These are phyloP conservation scores for Cytidiella melzeri DNA, from an alignment of 768 basidiomycete species.

Conservation along the genomic window DNA sequence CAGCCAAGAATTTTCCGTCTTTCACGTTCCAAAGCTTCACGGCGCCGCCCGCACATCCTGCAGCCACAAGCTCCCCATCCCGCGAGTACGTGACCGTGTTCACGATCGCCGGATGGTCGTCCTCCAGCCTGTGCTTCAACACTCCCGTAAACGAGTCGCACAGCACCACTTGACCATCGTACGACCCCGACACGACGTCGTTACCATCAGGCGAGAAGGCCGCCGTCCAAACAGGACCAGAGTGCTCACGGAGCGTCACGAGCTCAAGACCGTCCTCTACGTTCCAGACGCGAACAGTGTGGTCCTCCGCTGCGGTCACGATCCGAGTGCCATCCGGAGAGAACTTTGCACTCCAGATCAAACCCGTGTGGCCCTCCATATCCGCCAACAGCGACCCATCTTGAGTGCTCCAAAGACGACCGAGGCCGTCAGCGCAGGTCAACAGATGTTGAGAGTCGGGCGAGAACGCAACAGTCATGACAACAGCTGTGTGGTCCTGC, in stretches of 20 bases:
- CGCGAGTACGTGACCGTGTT: conserved; percentile 10
- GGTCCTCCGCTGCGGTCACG: conserved; percentile 20
- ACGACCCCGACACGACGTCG: conserved; percentile 34
- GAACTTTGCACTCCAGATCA: conserved; percentile 14
- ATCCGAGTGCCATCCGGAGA: conserved; percentile 14
- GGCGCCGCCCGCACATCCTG: conserved; percentile 17
- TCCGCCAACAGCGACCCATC: neutral
- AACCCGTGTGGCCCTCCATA: conserved; percentile 15
- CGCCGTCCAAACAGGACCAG: conserved; percentile 27
- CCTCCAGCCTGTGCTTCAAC: conserved; percentile 1
- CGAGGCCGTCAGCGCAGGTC: conserved; percentile 8
- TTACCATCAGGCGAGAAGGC: conserved; percentile 39
- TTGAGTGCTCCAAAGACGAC: conserved; percentile 13
- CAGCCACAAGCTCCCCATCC: conserved; percentile 16
- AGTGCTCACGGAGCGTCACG: conserved; percentile 14
- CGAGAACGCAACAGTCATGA: conserved; percentile 16
- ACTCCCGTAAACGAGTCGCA: conserved; percentile 16
- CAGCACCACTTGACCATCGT: conserved; percentile 24
- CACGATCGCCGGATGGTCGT: conserved; percentile 9
- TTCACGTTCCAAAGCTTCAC: conserved; percentile 15
- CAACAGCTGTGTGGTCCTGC: conserved; percentile 6
- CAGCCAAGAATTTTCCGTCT: conserved; percentile 3
- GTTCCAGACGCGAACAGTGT: conserved; percentile 19
- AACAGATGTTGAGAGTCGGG: conserved; percentile 17
- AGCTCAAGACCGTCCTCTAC: conserved; percentile 14